A percentile compares a stretch with the other conserved stretches of the same genome.
Evolutionary conservation across 371 early-diverging fungal genomes (phyloP).

Genomic region (Homolaphlyctis polyrhiza): DNA sequence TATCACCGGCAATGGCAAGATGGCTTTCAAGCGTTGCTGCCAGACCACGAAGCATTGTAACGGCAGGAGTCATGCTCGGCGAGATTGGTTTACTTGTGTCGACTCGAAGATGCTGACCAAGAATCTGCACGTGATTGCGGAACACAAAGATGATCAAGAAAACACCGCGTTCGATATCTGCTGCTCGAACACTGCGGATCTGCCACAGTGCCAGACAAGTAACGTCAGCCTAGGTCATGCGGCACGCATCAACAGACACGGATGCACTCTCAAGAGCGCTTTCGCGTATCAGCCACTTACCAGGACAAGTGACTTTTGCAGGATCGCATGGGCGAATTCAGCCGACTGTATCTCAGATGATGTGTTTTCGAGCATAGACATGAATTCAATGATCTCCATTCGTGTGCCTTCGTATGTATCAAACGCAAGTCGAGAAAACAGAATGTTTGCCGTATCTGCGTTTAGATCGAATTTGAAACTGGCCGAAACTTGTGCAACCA

Average conservation of each 20-base stretch:
- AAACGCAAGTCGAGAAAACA: neutral
- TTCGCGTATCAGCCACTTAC: neutral
- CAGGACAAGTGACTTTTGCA: neutral
- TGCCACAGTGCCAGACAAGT: neutral
- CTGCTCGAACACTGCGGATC: neutral
- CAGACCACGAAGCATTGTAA: neutral
- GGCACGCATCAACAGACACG: no score
- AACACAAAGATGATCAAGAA: conserved; percentile 1
- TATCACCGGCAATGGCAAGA: conserved; percentile 15
- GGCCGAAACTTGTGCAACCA: neutral
- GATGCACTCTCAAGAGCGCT: no score
- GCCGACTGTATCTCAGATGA: no score
- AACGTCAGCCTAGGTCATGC: no score
- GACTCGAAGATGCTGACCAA: neutral
- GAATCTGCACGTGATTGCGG: neutral
- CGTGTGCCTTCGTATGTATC: conserved; percentile 26
- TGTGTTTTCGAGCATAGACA: conserved; percentile 6
- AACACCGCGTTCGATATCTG: neutral
- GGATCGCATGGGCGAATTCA: neutral
- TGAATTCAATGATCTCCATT: conserved; percentile 14
- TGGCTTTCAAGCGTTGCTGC: neutral
- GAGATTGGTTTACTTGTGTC: conserved; percentile 7
- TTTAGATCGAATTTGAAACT: neutral
- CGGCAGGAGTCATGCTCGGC: neutral
- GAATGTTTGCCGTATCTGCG: neutral